These are phyloP conservation scores for Piloderma croceum DNA, from an alignment of 768 basidiomycete genomes.

Conservation along the genomic window DNA sequence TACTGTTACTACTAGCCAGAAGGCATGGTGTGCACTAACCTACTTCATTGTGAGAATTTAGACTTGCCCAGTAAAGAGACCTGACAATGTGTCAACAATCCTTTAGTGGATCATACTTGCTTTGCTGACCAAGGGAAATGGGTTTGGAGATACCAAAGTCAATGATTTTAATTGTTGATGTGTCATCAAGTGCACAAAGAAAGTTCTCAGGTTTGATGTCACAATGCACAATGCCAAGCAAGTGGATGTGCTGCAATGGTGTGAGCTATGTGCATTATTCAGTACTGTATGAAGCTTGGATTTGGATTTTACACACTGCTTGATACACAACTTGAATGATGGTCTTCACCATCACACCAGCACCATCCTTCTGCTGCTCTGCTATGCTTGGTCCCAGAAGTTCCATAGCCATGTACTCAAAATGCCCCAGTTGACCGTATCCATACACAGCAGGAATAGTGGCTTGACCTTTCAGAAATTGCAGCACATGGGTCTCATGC, in stretches of 20 bases:
- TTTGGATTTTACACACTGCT: slow-evolving; percentile 13
- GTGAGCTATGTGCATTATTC: slow-evolving; percentile 16
- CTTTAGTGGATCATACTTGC: slow-evolving; percentile 21
- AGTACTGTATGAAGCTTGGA: slow-evolving; percentile 2
- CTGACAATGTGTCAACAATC: slow-evolving; percentile 25
- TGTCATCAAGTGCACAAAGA: slow-evolving; percentile 20
- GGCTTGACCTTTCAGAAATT: slow-evolving; percentile 1
- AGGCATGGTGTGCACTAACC: slow-evolving; percentile 17
- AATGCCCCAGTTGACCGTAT: slow-evolving; percentile 6
- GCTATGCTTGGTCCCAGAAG: slow-evolving; percentile 5
- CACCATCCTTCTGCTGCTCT: slow-evolving; percentile 12
- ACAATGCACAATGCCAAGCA: slow-evolving; percentile 28
- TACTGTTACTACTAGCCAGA: slow-evolving; percentile 4
- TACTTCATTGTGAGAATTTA: slow-evolving; percentile 27
- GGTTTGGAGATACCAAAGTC: slow-evolving; percentile 28
- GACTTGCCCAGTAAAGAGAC: slow-evolving; percentile 27
- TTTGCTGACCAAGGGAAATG: slow-evolving; percentile 11
- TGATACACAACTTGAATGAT: slow-evolving; percentile 21
- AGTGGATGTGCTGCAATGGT: slow-evolving; percentile 27
- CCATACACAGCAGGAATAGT: slow-evolving; percentile 3
- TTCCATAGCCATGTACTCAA: slow-evolving; percentile 8
- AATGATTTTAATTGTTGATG: slow-evolving; percentile 23
- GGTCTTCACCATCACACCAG: slow-evolving; percentile 16
- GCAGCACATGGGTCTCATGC: slow-evolving; percentile 4
- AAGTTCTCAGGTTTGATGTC: slow-evolving; percentile 34